Evolutionary conservation across 1,284 basidiomycete genomes (phyloP), one percentile per base, ranked within the genome.

Genomic region (Moniliella sp.): DNA sequence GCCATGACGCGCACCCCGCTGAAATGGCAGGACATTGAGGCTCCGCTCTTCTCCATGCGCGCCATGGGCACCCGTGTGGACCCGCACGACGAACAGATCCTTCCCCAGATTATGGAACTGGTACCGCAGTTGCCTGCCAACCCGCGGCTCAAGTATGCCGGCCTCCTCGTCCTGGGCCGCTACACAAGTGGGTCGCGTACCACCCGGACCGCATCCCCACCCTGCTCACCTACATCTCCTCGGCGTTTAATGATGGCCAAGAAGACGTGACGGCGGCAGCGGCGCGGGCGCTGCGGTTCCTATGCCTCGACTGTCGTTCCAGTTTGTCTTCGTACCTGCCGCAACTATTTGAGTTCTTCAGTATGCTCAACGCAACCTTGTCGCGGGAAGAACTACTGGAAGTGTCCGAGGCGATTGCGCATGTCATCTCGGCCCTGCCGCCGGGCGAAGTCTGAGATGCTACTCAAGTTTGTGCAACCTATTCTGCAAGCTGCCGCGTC

Each of bases 31-130:
- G 82, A 83, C 52, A 76, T 99, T 32, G 91, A 99, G 61, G 91
- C 91, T 1, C 91, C 91, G 1, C 64, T 99, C 25, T 99, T 99
- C 64, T 83, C 86, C 9, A 78, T 99, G 76, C 72, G 91, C 31
- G 84, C 86, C 3, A 97, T 99, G 83, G 91, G 91, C 13, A 84
- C 83, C 4, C 76, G 91, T 61, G 72, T 94, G 13, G 78, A 93
- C 50, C 67, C 74, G 5, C 66, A 70, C 25, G 86, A 97, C 56
- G 72, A 82, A 37, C 71, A 72, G 38, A 75, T 82, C 26, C 74
- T 94, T 14, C 84, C 86, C 1, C 79, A 81, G 58, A 88, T 97
- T 52, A 82, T 99, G 73, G 79, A 84, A 48, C 69, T 94, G 28
- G 74, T 99, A 26, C 82, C 88, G 7, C 75, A 72, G 15, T 73